These are phyloP conservation scores for Xerocomus potaroensis DNA, from an alignment of 768 basidiomycete species.

Conservation along the genomic window DNA sequence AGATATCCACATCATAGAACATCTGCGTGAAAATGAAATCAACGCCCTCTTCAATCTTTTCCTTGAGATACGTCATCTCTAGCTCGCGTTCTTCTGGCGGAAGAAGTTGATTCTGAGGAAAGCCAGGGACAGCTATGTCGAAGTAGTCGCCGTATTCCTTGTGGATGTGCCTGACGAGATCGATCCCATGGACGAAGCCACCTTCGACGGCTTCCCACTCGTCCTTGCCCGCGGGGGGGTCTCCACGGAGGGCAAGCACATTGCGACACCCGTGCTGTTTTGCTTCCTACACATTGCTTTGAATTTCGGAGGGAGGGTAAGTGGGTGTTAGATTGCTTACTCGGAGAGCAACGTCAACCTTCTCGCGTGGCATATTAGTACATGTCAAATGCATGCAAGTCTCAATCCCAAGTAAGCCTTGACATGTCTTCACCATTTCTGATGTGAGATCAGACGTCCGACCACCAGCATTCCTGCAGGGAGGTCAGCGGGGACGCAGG, in stretches of 20 bases:
- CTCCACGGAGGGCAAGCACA: conserved; percentile 89
- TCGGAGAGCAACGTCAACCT: conserved; percentile 85
- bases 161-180: conserved; percentile 88
- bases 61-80: conserved; percentile 84
- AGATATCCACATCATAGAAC: conserved; percentile 93
- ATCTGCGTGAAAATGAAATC: conserved; percentile 97
- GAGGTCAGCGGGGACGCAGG: conserved; percentile 2
- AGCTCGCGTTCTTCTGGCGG: conserved; percentile 68
- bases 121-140: conserved; percentile 91
- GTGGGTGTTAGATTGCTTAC: conserved; percentile 44
- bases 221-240: conserved; percentile 83
- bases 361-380: conserved; percentile 96
- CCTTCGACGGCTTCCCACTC: conserved; percentile 92
- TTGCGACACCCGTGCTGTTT: conserved; percentile 88
- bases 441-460: conserved; percentile 92
- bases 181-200: conserved; percentile 87
- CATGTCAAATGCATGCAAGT: conserved; percentile 99
- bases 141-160: conserved; percentile 85
- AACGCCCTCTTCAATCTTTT: conserved; percentile 87
- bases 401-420: conserved; percentile 88
- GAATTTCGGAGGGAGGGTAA: conserved; percentile 2
- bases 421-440: conserved; percentile 92
- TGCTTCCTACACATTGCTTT: conserved; percentile 60
- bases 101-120: conserved; percentile 77
- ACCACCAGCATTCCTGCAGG: conserved; percentile 88